A percentile compares a stretch with the other conserved stretches of the same genome.
phyloP scores from a whole-genome alignment of 371 early-diverging fungal genomes.

The Mortierella sp. region DNA sequence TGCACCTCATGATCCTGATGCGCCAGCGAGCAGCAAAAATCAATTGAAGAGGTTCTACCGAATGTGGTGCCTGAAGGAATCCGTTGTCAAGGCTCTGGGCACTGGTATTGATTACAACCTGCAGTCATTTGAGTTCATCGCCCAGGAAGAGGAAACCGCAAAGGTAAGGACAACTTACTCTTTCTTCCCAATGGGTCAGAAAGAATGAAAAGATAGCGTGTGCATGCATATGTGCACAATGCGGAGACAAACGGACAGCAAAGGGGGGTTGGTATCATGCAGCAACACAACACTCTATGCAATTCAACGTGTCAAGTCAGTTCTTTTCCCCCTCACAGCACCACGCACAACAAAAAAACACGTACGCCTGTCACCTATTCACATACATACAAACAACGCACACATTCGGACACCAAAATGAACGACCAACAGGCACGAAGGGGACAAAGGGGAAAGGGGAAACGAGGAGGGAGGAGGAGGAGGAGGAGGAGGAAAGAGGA shows the following conservation, averaged over 20 bases:
- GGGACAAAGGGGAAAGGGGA: too few species aligned
- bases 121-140: constrained; percentile 32
- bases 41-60: constrained; percentile 40
- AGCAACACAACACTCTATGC: too few species aligned
- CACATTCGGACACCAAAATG: background rate
- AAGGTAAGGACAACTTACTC: constrained; percentile 13
- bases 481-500: too few species aligned
- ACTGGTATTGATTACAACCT: constrained; percentile 28
- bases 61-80: constrained; percentile 53
- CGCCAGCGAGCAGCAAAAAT: constrained; percentile 6
- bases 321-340: too few species aligned
- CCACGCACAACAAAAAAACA: too few species aligned
- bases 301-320: too few species aligned
- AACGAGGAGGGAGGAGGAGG: background rate
- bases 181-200: background rate
- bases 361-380: too few species aligned
- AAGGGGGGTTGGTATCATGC: too few species aligned
- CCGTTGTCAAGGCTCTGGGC: constrained; percentile 38
- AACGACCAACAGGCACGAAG: too few species aligned
- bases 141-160: constrained; percentile 22
- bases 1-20: constrained; percentile 11
- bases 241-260: too few species aligned
- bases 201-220: background rate
- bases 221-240: too few species aligned
- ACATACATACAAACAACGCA: background rate